Evolutionary conservation across 768 basidiomycete species (phyloP).

Genomic region (Leccinellum albellum): DNA sequence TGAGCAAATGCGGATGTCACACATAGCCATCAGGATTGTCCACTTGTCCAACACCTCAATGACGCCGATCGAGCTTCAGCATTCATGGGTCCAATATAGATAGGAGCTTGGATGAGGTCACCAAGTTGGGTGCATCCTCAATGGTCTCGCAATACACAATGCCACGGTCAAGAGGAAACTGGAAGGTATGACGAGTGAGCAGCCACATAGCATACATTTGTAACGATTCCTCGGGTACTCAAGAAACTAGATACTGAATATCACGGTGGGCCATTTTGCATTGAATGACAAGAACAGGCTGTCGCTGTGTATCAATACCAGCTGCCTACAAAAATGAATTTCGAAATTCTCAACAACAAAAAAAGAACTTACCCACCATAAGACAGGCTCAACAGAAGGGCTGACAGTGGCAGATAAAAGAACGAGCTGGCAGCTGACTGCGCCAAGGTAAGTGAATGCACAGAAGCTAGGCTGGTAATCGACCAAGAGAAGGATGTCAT

Average conservation of each 20-base stretch:
- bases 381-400: neutral
- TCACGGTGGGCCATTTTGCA: neutral
- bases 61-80: neutral
- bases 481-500: neutral
- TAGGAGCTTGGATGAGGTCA: neutral
- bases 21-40: conserved; percentile 1
- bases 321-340: neutral
- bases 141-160: neutral
- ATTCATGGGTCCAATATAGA: conserved; percentile 1
- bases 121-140: neutral
- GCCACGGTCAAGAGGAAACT: neutral
- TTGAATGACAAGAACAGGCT: neutral
- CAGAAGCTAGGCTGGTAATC: neutral
- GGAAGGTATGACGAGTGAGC: neutral
- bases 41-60: neutral
- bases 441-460: neutral
- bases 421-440: neutral
- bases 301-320: neutral
- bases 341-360: neutral
- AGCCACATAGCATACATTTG: neutral
- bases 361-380: neutral
- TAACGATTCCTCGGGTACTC: neutral
- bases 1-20: conserved; percentile 4
- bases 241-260: neutral
- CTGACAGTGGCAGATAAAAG: neutral